phyloP scores from a whole-genome alignment of 192 early-diverging fungal species.

The Coemansia sp. region DNA sequence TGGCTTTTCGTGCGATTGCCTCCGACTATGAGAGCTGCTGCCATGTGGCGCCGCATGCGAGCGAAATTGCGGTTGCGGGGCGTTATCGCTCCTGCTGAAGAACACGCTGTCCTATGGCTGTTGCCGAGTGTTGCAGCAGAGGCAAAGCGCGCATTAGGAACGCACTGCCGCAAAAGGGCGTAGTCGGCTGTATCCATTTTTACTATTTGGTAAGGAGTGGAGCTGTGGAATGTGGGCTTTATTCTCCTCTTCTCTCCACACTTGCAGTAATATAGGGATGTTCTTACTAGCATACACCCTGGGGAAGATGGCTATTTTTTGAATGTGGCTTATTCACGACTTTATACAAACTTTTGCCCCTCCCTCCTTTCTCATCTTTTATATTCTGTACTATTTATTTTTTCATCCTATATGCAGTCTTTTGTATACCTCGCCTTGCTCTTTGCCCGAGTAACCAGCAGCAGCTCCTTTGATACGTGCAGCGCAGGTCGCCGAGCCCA shows the following conservation, averaged over 20 bases:
- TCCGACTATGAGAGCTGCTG: not conserved
- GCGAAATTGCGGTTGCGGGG: slow-evolving; percentile 7
- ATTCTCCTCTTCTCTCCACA: not conserved
- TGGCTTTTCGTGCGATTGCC: not conserved
- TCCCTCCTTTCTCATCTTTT: not conserved
- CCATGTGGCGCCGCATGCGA: slow-evolving; percentile 16
- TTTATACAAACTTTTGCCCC: not conserved
- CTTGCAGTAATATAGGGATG: not conserved
- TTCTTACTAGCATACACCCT: not conserved
- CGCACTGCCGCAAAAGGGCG: not conserved
- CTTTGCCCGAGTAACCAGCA: not conserved
- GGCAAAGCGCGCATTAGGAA: slow-evolving; percentile 5
- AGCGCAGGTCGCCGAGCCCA: not conserved
- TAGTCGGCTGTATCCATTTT: not conserved
- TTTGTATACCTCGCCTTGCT: not conserved
- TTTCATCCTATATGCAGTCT: slow-evolving; percentile 8
- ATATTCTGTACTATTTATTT: not conserved
- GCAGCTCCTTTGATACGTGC: slow-evolving; percentile 3
- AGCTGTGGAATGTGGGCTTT: not conserved
- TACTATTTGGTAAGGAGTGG: not conserved
- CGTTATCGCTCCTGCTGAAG: not conserved
- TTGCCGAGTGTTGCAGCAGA: not conserved
- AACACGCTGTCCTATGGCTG: not conserved
- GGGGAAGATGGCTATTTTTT: not conserved
- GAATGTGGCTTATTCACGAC: not conserved